Evolutionary conservation across 1,284 basidiomycete genomes (phyloP), one percentile per base, ranked within the genome.

Genomic region (Naganishia sp.): DNA sequence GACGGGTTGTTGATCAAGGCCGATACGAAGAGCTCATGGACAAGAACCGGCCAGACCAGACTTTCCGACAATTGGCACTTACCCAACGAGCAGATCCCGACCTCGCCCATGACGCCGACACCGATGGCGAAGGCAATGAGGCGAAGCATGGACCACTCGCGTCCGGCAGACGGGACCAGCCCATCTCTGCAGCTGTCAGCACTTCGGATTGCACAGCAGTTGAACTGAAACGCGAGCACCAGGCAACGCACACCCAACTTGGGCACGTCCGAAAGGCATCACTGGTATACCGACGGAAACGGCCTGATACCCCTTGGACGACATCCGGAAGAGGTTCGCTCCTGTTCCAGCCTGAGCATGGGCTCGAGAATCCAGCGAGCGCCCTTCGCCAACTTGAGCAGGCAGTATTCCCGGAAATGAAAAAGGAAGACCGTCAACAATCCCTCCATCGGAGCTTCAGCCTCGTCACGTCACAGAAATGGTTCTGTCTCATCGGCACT

Each of bases 1-100:
- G 81, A 9, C 70, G 63, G 23, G 74, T 78, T n/a, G 76, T 77
- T 1, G 78, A 80, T 66, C 69, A 74, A 55, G 81, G 81, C 3
- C 78, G 77, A 5, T 82, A 81, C 65, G 75, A 79, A 44, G 70
- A 79, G 64, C 72, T 82, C 3, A 68, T 76, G 44, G 69, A 69
- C 18, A 70, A 69, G 3, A 11, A 56, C 18, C 71, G 69, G 55
- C 70, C 69, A 6, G 71, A 73, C 46, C 64, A 65, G 45, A 73
- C 72, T 2, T 75, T 75, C 69, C 69, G 72, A 16, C 66, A 63
- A 42, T 69, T 73, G 68, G 71, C 69, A 1, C 36, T 71, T 2
- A 70, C 71, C 18, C 68, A 67, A n/a, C 67, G 59, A 3, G 59
- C 59, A 15, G 59, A 61, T 43, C 48, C 59, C 23, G 33, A 43